Evolutionary conservation across 495 filamentous ascomycete species (phyloP).

Genomic region (Venustampulla echinocandica): DNA sequence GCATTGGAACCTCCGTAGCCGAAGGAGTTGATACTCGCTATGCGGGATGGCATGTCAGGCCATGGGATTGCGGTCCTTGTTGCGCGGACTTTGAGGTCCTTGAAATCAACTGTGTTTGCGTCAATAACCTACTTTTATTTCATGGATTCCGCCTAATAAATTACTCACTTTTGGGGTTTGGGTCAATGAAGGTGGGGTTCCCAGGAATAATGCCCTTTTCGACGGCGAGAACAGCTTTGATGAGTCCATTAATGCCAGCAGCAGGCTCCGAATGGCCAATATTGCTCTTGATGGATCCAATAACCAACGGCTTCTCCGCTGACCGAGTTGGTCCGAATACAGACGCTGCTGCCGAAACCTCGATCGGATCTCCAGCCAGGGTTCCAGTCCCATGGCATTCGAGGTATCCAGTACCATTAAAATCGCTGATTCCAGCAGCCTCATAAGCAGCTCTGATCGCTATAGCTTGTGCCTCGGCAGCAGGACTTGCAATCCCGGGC

Average conservation of each 20-base stretch:
- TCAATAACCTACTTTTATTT: slow-evolving; percentile 39
- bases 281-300: slow-evolving; percentile 52
- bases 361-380: slow-evolving; percentile 49
- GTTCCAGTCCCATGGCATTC: slow-evolving; percentile 44
- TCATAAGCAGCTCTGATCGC: slow-evolving; percentile 45
- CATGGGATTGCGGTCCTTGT: not conserved
- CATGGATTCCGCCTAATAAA: slow-evolving; percentile 29
- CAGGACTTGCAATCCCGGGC: slow-evolving; percentile 51
- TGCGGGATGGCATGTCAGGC: not conserved
- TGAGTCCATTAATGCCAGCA: slow-evolving; percentile 46
- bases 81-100: slow-evolving; percentile 26
- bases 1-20: slow-evolving; percentile 53
- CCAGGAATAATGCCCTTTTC: slow-evolving; percentile 43
- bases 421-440: slow-evolving; percentile 36
- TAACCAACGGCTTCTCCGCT: slow-evolving; percentile 31
- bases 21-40: slow-evolving; percentile 29
- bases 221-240: slow-evolving; percentile 48
- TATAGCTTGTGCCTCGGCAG: slow-evolving; percentile 43
- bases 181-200: slow-evolving; percentile 38
- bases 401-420: slow-evolving; percentile 36
- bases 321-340: slow-evolving; percentile 29
- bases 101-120: slow-evolving; percentile 27
- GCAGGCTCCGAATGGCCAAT: slow-evolving; percentile 51
- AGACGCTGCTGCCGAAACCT: slow-evolving; percentile 45
- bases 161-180: slow-evolving; percentile 38